phyloP scores from a whole-genome alignment of 2,329 filamentous ascomycete genomes.

The Lachnellula cervina region DNA sequence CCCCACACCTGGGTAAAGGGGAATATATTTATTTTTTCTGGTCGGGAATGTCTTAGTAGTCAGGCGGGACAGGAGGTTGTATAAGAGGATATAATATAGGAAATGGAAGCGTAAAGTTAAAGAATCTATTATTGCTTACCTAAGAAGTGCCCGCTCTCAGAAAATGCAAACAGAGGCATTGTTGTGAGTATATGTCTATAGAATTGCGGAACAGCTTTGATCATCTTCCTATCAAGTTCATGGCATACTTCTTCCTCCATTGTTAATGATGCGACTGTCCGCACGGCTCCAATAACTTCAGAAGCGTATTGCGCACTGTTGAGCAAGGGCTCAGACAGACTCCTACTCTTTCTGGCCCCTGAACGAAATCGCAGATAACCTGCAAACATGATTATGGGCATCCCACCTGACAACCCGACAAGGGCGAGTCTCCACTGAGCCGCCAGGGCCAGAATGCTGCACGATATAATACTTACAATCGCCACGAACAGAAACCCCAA shows the following conservation, averaged over 20 bases:
- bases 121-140: too few relatives aligned
- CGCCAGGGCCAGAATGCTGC: constrained; percentile 33
- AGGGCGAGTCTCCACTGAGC: constrained; percentile 37
- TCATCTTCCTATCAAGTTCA: constrained; percentile 32
- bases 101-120: constrained; percentile 29
- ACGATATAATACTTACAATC: constrained; percentile 52
- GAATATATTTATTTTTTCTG: too few relatives aligned
- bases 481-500: neutral
- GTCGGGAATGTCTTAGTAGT: too few relatives aligned
- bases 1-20: too few relatives aligned
- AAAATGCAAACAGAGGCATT: constrained; percentile 27
- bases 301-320: constrained; percentile 40
- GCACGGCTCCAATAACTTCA: constrained; percentile 41
- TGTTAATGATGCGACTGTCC: constrained; percentile 40
- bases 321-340: constrained; percentile 40
- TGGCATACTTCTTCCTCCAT: constrained; percentile 35
- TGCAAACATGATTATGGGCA: constrained; percentile 55
- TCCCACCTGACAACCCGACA: constrained; percentile 29
- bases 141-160: constrained; percentile 27
- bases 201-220: constrained; percentile 18
- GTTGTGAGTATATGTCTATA: constrained; percentile 16
- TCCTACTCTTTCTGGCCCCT: constrained; percentile 42
- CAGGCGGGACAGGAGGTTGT: too few relatives aligned
- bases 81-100: constrained; percentile 6
- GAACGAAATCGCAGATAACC: constrained; percentile 51